Evolutionary conservation across 768 basidiomycete species (phyloP).

Genomic region (Boletus fagicola): DNA sequence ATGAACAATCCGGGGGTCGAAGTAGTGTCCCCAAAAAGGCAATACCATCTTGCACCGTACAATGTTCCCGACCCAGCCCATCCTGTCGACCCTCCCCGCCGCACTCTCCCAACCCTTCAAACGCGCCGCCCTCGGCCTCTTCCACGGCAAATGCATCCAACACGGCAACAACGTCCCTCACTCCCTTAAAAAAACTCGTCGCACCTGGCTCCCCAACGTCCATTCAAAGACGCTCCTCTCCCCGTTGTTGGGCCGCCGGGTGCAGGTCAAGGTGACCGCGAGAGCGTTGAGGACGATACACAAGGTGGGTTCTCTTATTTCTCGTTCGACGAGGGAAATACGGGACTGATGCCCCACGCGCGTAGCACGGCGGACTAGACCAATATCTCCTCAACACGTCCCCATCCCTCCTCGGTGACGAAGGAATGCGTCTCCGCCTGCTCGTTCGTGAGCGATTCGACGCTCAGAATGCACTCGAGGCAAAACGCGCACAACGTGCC

Average conservation of each 20-base stretch:
- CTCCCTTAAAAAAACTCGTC: constrained; percentile 83
- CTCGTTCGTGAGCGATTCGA: constrained; percentile 35
- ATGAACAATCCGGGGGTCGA: no score
- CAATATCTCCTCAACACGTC: constrained; percentile 57
- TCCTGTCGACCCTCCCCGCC: constrained; percentile 22
- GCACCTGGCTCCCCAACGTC: constrained; percentile 87
- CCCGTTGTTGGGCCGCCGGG: constrained; percentile 52
- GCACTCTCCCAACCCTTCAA: constrained; percentile 70
- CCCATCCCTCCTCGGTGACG: constrained; percentile 36
- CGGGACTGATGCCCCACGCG: not conserved
- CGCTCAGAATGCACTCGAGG: constrained; percentile 19
- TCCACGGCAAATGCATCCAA: constrained; percentile 76
- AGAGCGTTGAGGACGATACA: constrained; percentile 78
- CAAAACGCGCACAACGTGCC: constrained; percentile 16
- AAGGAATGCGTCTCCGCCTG: constrained; percentile 48
- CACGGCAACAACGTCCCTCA: constrained; percentile 89
- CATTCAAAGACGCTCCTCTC: constrained; percentile 74
- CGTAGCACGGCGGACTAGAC: constrained; percentile 67
- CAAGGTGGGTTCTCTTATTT: constrained; percentile 45
- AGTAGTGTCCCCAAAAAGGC: no score
- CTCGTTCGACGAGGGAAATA: not conserved
- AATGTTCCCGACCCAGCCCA: constrained; percentile 21
- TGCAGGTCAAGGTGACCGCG: constrained; percentile 72
- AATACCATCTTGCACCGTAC: no score
- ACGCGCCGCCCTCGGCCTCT: constrained; percentile 75